Base-by-base conservation (phyloP, 2,329 filamentous ascomycete species). In the Byssochlamys sp. region DNA sequence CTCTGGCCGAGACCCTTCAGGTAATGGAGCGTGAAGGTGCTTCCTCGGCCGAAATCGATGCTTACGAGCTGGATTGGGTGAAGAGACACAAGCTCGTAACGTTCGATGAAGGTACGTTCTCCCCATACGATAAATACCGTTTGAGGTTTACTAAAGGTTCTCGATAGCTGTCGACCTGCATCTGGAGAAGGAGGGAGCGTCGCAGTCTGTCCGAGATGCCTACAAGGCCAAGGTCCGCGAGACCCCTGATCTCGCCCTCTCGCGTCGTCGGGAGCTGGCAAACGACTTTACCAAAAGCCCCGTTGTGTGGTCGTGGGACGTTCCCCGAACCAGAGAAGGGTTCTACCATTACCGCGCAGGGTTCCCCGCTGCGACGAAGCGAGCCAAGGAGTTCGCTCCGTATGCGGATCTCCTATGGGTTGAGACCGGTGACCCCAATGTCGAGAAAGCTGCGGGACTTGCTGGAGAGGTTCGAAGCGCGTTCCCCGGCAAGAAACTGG, bases 381-480 rank as follows among this genome's bases (percentile, higher is more conserved):
- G 94, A 57, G 91, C 91, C 1, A 86, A 95, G 60, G 90, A 88
- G 53, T 97, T 95, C 67, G 91, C 86, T 0, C 91, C 92, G 0
- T 96, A 90, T 69, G 91, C 94, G 1, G 94, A 99, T 72, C 86
- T 99, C 19, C 82, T 97, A 11, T 99, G 94, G 94, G 89, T 97
- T 53, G 94, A 99, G 78, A 97, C 94, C 0, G 92, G 89, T 53
- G 88, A 94, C 64, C 92, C 94, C 25, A 87, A 85, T 63, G 90
- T 97, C 10, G 74, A 83, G 54, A 89, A 95, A 33, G 90, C 90
- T 0, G 78, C 82, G 2, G 79, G 81, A 54, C 90, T 99, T 55
- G 89, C 89, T 11, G 81, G 82, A 10, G 83, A 90, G 52, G 94
- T 99, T 60, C 84, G 88, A 56, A 75, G 78, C 0, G 78, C 76